phyloP scores from a whole-genome alignment of 345 rosid genomes.

The Citrus inodora region DNA sequence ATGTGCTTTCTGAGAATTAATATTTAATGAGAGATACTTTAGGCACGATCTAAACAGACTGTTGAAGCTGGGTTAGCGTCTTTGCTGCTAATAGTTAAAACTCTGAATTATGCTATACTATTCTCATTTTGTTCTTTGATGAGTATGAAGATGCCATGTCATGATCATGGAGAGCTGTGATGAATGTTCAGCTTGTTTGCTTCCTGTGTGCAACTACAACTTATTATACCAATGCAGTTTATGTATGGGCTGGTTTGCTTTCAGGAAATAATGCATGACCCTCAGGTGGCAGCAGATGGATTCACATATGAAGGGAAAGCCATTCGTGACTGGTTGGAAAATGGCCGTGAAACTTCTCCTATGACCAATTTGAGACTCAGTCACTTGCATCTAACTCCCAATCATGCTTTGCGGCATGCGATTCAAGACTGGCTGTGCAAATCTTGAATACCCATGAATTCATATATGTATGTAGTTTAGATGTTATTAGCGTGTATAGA shows the following conservation, averaged over 20 bases:
- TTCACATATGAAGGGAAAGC: slow-evolving; percentile 74
- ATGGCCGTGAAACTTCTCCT: slow-evolving; percentile 59
- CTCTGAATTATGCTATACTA: background rate
- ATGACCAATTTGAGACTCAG: slow-evolving; percentile 66
- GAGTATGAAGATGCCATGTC: background rate
- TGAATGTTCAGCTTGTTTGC: background rate
- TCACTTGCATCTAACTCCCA: slow-evolving; percentile 58
- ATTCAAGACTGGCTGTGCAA: slow-evolving; percentile 82
- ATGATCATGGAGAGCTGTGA: background rate
- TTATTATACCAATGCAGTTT: background rate
- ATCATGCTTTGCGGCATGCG: slow-evolving; percentile 54
- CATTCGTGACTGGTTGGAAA: slow-evolving; percentile 53
- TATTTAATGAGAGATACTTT: no score
- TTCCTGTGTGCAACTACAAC: background rate
- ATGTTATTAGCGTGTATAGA: background rate
- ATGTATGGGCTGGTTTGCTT: slow-evolving; percentile 6
- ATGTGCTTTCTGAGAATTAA: background rate
- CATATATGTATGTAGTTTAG: background rate
- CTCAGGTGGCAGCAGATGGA: slow-evolving; percentile 76
- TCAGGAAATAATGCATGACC: slow-evolving; percentile 82
- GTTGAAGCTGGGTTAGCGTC: background rate
- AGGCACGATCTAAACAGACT: background rate
- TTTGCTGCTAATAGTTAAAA: background rate
- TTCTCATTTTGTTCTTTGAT: background rate
- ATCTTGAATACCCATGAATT: slow-evolving; percentile 22